Conservation (phyloP, 805 yeast species). For the Barnettozyma botsteinii region DNA sequence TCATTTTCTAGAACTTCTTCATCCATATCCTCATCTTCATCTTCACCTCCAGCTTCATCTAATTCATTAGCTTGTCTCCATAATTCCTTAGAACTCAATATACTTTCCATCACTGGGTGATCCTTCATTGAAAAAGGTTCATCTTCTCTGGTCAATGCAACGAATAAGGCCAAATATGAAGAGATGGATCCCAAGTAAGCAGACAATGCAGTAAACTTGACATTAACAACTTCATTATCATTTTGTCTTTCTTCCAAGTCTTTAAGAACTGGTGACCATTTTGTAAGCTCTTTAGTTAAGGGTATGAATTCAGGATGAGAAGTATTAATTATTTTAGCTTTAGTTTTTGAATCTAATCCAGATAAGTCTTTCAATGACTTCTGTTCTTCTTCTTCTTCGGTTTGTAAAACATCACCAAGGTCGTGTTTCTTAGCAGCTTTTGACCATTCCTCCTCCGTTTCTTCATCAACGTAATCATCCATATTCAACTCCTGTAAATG, state of each 20-base stretch:
- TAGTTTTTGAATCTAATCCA: conserved; percentile 47
- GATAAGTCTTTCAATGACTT: conserved; percentile 39
- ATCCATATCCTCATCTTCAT: not conserved
- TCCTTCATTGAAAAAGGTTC: conserved; percentile 70
- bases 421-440: conserved; percentile 47
- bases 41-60: conserved; percentile 23
- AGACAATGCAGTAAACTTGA: conserved; percentile 65
- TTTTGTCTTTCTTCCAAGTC: conserved; percentile 29
- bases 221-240: conserved; percentile 32
- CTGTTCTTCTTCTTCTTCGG: conserved; percentile 17
- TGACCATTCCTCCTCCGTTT: conserved; percentile 74
- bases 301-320: conserved; percentile 84
- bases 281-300: conserved; percentile 53
- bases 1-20: conserved; percentile 4
- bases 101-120: conserved; percentile 83
- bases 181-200: conserved; percentile 75
- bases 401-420: conserved; percentile 26
- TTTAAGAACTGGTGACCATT: conserved; percentile 37
- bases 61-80: conserved; percentile 79
- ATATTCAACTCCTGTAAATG: conserved; percentile 71
- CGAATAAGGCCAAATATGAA: conserved; percentile 72
- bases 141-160: conserved; percentile 47
- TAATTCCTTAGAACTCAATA: conserved; percentile 73
- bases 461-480: conserved; percentile 75
- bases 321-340: conserved; percentile 46